A percentile compares a stretch with the other conserved stretches of the same genome.
Evolutionary conservation across 257 asterid species (phyloP).

Genomic region (Primulina tabacum): DNA sequence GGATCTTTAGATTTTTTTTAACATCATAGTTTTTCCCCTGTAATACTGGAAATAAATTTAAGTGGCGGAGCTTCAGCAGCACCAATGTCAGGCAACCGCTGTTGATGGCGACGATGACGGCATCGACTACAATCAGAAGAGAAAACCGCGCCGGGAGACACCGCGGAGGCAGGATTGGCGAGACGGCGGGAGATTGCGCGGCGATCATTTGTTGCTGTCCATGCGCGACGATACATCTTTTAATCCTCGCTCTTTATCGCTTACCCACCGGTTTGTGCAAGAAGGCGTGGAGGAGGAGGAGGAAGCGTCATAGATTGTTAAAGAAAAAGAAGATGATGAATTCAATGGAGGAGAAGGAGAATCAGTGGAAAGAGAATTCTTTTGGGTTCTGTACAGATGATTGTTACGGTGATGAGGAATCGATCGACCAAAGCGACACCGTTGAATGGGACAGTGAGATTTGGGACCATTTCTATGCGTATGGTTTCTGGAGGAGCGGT

Average conservation of each 20-base stretch:
- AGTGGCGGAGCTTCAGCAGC: too few relatives aligned
- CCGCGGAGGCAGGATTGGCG: slow-evolving; percentile 33
- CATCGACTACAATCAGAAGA: neutral
- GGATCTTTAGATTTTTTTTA: too few relatives aligned
- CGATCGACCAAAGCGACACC: slow-evolving; percentile 33
- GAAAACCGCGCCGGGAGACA: slow-evolving; percentile 8
- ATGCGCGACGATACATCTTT: slow-evolving; percentile 40
- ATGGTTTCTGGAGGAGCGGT: slow-evolving; percentile 56
- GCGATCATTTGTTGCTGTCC: slow-evolving; percentile 63
- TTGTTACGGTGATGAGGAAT: slow-evolving; percentile 14
- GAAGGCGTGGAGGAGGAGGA: slow-evolving; percentile 38
- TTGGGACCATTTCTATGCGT: slow-evolving; percentile 46
- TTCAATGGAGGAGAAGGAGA: slow-evolving; percentile 24
- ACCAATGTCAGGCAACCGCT: too few relatives aligned
- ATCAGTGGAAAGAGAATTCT: slow-evolving; percentile 14
- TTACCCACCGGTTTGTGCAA: slow-evolving; percentile 45
- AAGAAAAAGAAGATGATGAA: slow-evolving; percentile 31
- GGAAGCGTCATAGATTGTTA: slow-evolving; percentile 19
- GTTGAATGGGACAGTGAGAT: slow-evolving; percentile 46
- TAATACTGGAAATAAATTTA: too few relatives aligned
- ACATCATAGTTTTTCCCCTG: too few relatives aligned
- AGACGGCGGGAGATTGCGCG: slow-evolving; percentile 56
- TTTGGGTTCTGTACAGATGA: slow-evolving; percentile 17
- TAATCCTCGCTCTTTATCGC: slow-evolving; percentile 48
- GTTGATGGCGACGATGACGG: too few relatives aligned